These are phyloP conservation scores for Cyathus striatus DNA, from an alignment of 768 basidiomycete species.

Conservation along the genomic window DNA sequence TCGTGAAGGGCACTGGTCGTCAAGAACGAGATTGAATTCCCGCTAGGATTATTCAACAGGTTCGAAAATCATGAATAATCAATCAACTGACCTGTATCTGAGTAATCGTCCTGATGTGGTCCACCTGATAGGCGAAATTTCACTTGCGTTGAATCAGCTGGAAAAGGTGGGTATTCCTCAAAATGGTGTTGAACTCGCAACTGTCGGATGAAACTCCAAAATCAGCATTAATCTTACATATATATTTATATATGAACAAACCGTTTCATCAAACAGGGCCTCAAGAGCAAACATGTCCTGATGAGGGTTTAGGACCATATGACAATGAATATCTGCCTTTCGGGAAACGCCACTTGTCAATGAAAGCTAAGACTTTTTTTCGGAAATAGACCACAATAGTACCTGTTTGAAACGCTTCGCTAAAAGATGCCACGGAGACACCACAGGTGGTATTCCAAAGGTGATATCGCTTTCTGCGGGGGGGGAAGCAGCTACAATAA, in stretches of 20 bases:
- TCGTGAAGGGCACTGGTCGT: conserved; percentile 11
- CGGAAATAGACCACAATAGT: not conserved
- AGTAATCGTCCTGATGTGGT: conserved; percentile 13
- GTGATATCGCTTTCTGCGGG: not conserved
- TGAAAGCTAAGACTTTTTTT: conserved; percentile 3
- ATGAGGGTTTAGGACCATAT: conserved; percentile 46
- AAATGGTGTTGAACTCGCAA: conserved; percentile 31
- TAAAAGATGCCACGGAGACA: not conserved
- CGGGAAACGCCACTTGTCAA: not conserved
- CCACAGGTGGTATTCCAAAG: not conserved
- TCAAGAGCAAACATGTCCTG: conserved; percentile 41
- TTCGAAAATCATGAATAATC: conserved; percentile 3
- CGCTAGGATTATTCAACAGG: not conserved
- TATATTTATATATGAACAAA: conserved; percentile 17
- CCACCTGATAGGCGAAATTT: conserved; percentile 40
- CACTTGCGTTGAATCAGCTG: conserved; percentile 26
- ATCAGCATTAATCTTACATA: not conserved
- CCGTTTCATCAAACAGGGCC: conserved; percentile 43
- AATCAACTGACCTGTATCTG: conserved; percentile 7
- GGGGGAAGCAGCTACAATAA: conserved; percentile 8
- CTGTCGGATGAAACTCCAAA: conserved; percentile 15
- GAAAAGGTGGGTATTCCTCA: conserved; percentile 39
- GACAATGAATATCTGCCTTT: conserved; percentile 52
- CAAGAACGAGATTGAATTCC: conserved; percentile 3
- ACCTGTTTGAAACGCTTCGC: not conserved